Percentiles rank a stretch among this genome's conserved stretches.
Evolutionary conservation across 2,329 filamentous ascomycete genomes (phyloP).

Genomic region (Dactylellina drechsleri): DNA sequence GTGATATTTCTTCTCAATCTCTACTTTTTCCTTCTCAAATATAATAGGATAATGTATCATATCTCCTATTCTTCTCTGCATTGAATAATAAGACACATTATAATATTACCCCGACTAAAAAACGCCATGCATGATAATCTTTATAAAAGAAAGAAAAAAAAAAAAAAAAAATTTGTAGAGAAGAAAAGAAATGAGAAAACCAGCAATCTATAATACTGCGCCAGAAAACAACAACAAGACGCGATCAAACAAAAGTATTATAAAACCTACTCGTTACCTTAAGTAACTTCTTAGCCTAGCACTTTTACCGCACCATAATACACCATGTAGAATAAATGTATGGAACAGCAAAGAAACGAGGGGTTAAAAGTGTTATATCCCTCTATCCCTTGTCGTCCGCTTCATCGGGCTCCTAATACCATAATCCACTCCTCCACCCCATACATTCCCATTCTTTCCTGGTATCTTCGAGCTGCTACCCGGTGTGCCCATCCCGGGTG

Average conservation of each 20-base stretch:
- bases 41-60: slow-evolving; percentile 1
- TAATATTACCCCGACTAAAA: not conserved
- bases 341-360: not conserved
- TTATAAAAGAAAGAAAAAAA: slow-evolving; percentile 11
- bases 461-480: slow-evolving; percentile 11
- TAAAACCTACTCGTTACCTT: slow-evolving; percentile 4
- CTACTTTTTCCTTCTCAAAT: too few relatives aligned
- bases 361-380: slow-evolving; percentile 8
- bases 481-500: slow-evolving; percentile 1
- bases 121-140: slow-evolving; percentile 18
- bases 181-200: slow-evolving; percentile 9
- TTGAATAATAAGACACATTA: slow-evolving; percentile 34
- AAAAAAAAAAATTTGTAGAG: too few relatives aligned
- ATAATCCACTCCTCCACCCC: slow-evolving; percentile 48
- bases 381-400: slow-evolving; percentile 34
- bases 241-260: not conserved
- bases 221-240: slow-evolving; percentile 14
- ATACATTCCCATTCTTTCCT: slow-evolving; percentile 47
- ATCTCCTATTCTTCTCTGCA: not conserved
- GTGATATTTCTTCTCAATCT: too few relatives aligned
- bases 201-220: slow-evolving; percentile 35
- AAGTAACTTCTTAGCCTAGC: not conserved
- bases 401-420: slow-evolving; percentile 45
- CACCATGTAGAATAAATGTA: not conserved
- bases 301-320: not conserved